phyloP scores from a whole-genome alignment of 805 yeast genomes.

The Candida hispaniensis region DNA sequence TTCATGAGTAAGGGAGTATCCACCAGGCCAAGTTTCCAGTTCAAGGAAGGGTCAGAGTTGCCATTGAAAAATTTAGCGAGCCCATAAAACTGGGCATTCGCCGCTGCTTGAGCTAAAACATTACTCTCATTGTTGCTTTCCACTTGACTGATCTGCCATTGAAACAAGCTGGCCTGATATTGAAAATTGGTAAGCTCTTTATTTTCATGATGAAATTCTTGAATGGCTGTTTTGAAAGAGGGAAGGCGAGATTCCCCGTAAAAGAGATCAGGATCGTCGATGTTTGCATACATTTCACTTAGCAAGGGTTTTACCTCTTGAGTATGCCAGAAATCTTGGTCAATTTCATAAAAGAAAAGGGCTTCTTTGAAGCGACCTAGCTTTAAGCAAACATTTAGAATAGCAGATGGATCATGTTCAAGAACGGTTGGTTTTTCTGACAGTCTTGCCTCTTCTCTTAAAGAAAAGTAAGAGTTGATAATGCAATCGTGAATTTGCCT shows the following conservation, averaged over 20 bases:
- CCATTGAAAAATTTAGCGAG: conserved; percentile 2
- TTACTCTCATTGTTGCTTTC: background rate
- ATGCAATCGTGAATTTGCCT: background rate
- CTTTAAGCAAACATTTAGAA: background rate
- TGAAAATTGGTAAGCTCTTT: conserved; percentile 6
- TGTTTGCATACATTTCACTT: conserved; percentile 11
- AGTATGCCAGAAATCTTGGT: conserved; percentile 1
- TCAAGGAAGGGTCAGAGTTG: background rate
- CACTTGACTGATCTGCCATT: conserved; percentile 1
- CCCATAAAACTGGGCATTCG: conserved; percentile 2
- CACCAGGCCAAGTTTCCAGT: conserved; percentile 6
- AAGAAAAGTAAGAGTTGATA: conserved; percentile 2
- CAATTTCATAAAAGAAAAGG: conserved; percentile 9
- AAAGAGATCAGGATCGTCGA: conserved; percentile 11
- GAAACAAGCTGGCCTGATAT: conserved; percentile 6
- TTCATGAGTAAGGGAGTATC: conserved; percentile 7
- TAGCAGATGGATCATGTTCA: conserved; percentile 2
- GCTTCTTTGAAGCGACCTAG: conserved; percentile 6
- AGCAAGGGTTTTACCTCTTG: conserved; percentile 8
- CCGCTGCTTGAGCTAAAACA: too few species aligned
- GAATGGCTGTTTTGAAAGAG: conserved; percentile 1
- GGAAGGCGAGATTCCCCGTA: conserved; percentile 3
- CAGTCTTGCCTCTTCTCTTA: too few species aligned
- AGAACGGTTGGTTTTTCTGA: background rate
- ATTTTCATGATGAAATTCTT: conserved; percentile 5